phyloP scores from a whole-genome alignment of 352 stramenopile genomes.

The Globisporangium takayamanum region DNA sequence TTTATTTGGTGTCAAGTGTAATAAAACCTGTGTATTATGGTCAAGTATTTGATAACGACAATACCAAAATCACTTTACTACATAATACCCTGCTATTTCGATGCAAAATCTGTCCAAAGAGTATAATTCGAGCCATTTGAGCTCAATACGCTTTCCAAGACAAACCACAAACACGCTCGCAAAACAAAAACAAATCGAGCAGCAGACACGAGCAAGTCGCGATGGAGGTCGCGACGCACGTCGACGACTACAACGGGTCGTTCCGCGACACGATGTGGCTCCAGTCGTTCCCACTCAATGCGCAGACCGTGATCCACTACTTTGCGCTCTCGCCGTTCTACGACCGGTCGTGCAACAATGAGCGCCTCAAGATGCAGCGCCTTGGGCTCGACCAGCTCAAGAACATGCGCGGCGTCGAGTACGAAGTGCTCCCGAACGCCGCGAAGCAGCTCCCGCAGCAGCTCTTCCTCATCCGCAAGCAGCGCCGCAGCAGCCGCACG shows the following conservation, averaged over 20 bases:
- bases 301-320: slow-evolving; percentile 86
- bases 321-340: slow-evolving; percentile 86
- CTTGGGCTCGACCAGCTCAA: slow-evolving; percentile 82
- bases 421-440: slow-evolving; percentile 77
- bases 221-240: slow-evolving; percentile 74
- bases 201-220: not conserved
- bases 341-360: slow-evolving; percentile 87
- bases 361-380: slow-evolving; percentile 88
- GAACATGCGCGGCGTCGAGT: slow-evolving; percentile 85
- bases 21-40: no score
- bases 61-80: no score
- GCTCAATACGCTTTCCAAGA: not conserved
- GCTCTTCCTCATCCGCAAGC: slow-evolving; percentile 85
- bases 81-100: no score
- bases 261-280: slow-evolving; percentile 88
- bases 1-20: no score
- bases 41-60: no score
- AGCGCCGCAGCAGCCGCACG: slow-evolving; percentile 65
- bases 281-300: slow-evolving; percentile 73
- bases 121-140: not conserved
- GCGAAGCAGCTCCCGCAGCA: slow-evolving; percentile 84
- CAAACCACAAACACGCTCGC: not conserved
- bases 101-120: no score
- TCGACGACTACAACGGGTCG: slow-evolving; percentile 83
- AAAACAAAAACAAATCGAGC: no score